Base-by-base conservation (phyloP, 306 rosid genomes). In the Quercus variabilis region DNA sequence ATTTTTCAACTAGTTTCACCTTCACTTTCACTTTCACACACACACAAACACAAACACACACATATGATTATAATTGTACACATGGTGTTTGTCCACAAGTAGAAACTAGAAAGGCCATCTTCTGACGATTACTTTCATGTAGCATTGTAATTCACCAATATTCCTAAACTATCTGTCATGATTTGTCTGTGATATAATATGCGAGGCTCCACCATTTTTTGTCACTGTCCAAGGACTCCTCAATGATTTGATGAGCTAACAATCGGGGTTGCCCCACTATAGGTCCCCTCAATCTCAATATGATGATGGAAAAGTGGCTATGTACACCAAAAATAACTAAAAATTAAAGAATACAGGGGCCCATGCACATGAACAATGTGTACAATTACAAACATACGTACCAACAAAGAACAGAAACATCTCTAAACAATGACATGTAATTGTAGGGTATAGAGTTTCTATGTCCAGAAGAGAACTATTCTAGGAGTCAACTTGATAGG, bases 351-450 rank as follows among this genome's bases (percentile, higher is more conserved):
- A 17, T 65, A 2, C 65, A 65, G 64, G 69, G 87, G 69, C 77
- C 85, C 87, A 83, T 86, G 15, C 81, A 83, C 87, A 83, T 86
- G 89, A 73, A 54, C 60, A 13, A 71, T 80, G 46, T 38, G 46
- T 38, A 38, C 46, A 38, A 38, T 62, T 71, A 83, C 83, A 72
- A 20, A 18, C 73, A 72, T 49, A 70, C 65, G 78, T 69, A 62
- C 68, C 74, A 71, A 64, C 71, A n/a, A 10, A 12, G 57, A 56
- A 55, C n/a, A 81, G 18, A 60, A 57, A 64, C 75, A 76, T 71
- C 78, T 59, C 68, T 19, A 26, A 13, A 21, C 31, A 33, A 75
- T 70, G 46, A 26, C 59, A 74, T 70, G 38, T 60, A 49, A 23
- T 59, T 21, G 59, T 71, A 51, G 74, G 81, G 81, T 70, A 51